Conservation (phyloP, 495 filamentous ascomycete species). For the Pseudevernia furfuracea region DNA sequence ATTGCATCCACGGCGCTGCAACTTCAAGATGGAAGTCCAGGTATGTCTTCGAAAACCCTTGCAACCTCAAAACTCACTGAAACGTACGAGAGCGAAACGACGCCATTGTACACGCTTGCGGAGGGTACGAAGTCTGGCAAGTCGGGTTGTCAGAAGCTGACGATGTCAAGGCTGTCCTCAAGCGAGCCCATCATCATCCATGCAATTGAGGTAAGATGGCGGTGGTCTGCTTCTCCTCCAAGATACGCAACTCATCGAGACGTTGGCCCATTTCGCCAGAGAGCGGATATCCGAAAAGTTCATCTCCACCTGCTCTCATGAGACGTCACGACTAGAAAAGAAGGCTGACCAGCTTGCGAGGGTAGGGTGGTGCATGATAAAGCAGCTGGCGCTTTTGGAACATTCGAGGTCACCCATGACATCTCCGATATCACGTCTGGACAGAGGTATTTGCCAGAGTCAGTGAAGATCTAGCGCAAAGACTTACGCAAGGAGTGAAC, state of each 20-base stretch:
- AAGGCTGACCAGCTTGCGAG: not conserved
- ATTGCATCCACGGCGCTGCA: not conserved
- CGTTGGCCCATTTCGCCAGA: not conserved
- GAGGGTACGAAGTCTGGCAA: not conserved
- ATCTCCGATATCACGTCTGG: constrained; percentile 23
- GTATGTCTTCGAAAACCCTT: not conserved
- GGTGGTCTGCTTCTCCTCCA: not conserved
- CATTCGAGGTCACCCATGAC: constrained; percentile 47
- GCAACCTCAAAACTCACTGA: not conserved
- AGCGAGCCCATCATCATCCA: not conserved
- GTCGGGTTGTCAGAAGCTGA: not conserved
- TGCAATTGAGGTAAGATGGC: not conserved
- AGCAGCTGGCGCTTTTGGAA: constrained; percentile 55
- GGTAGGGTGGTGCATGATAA: constrained; percentile 3
- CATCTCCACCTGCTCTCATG: not conserved
- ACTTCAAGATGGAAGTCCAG: not conserved
- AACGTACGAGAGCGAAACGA: not conserved
- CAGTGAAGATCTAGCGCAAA: not conserved
- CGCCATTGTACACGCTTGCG: not conserved
- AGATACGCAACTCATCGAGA: not conserved
- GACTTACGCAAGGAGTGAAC: not conserved
- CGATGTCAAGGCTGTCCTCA: not conserved
- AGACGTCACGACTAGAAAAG: not conserved
- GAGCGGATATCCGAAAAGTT: not conserved
- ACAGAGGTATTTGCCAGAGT: not conserved